Evolutionary conservation across 2,329 filamentous ascomycete genomes (phyloP), one percentile per base, ranked within the genome.

Genomic region (Apiospora arundinis): DNA sequence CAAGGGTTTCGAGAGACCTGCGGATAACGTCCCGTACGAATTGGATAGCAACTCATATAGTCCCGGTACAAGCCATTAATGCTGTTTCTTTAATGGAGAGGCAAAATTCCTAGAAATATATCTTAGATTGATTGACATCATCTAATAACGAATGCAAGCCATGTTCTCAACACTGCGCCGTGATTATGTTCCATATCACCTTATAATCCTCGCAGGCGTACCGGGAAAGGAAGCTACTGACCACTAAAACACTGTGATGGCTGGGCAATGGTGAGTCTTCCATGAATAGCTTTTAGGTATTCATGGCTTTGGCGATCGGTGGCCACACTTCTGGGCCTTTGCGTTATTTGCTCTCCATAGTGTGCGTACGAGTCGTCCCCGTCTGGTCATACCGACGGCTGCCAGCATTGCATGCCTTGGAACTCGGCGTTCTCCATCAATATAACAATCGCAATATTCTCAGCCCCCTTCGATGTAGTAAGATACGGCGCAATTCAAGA

Each of bases 11-110:
- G 11, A 23, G 46, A 48, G 46, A 48, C 46, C 46, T 23, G 46
- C 21, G 46, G 46, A 48, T 21, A n/a, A n/a, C 21, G 18, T 48
- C 46, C 46, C 46, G 21, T 48, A 48, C 46, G 46, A 48, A 21
- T 48, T 48, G 46, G 46, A 48, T 48, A 48, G 46, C 46, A 48
- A 48, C 46, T 48, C 46, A 48, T 48, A 48, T 23, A n/a, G 46
- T 6, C 46, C 45, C 45, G 45, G 46, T 48, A 48, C 21, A 48
- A 48, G 21, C 21, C 46, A 48, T n/a, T 48, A n/a, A 48, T 48
- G 46, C 1, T 48, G 46, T 48, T 48, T n/a, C 6, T 48, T 48
- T 48, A 9, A n/a, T 48, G 21, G 46, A 48, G 14, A 48, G 46
- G 21, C 14, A 23, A 23, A n/a, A 48, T 48, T n/a, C 21, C 21